Base-by-base conservation (phyloP, 331 rosid genomes). In the Quercus phellos region DNA sequence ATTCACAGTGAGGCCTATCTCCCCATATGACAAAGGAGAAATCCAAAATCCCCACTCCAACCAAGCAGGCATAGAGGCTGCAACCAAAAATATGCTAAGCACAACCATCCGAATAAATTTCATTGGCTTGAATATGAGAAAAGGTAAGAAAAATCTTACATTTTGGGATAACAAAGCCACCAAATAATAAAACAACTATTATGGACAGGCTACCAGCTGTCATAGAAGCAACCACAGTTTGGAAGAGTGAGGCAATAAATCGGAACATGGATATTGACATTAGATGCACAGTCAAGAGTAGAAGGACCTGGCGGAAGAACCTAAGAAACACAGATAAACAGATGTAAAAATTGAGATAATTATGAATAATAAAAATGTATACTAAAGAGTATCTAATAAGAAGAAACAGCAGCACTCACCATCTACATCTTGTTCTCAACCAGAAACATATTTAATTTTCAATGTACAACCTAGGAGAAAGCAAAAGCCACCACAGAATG, bases 1-100 rank as follows among this genome's bases (percentile, higher is more conserved):
- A 82, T 91, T 90, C 16, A 83, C 63, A 43, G 91, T 83, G 58
- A 89, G 80, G 74, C 91, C 98, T 76, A 93, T 91, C 80, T 91
- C 96, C 5, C 87, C 98, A 87, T 93, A 90, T 70, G 92, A 70
- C 88, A 93, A 77, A 30, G 96, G 96, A 78, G 90, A 93, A 79
- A 88, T 67, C 98, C 97, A 93, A 78, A 91, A 93, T 1, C 85
- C 95, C 98, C 95, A 91, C 78, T 88, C 74, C 80, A 93, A 82
- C 97, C 97, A 93, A 51, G 61, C 58, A 38, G 97, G 96, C 77
- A 93, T 78, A 66, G 96, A 88, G 34, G 98, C 98, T 93, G 88
- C 78, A 86, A 69, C 54, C 71, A 85, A 76, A 38, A 3, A 82
- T 67, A 5, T 70, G 30, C 59, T 61, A 83, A 42, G 81, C 61